phyloP scores from a whole-genome alignment of 257 asterid species.

The Handroanthus guayacan region DNA sequence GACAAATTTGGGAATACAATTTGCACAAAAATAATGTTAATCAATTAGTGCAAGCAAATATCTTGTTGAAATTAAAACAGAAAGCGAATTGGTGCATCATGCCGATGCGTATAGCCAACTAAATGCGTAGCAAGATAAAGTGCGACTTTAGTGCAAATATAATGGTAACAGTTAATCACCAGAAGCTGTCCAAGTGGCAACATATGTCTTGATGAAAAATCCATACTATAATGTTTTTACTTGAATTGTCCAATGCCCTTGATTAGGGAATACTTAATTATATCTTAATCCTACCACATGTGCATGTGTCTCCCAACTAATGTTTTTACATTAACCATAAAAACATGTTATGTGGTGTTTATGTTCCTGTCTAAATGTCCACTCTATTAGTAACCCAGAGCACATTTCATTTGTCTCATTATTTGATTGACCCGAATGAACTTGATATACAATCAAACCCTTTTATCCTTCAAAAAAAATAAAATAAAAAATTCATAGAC shows the following conservation, averaged over 20 bases:
- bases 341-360: slow-evolving; percentile 52
- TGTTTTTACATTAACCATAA: slow-evolving; percentile 25
- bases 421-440: slow-evolving; percentile 33
- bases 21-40: slow-evolving; percentile 9
- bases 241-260: neutral
- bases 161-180: slow-evolving; percentile 23
- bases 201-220: slow-evolving; percentile 25
- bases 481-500: slow-evolving; percentile 1
- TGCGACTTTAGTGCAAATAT: neutral
- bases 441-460: slow-evolving; percentile 11
- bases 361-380: slow-evolving; percentile 58
- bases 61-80: neutral
- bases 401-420: slow-evolving; percentile 61
- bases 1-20: neutral
- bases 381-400: slow-evolving; percentile 44
- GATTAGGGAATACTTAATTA: slow-evolving; percentile 24
- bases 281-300: slow-evolving; percentile 40
- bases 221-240: neutral
- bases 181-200: slow-evolving; percentile 36
- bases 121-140: slow-evolving; percentile 17
- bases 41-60: neutral
- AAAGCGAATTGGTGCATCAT: neutral
- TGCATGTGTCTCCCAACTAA: slow-evolving; percentile 51
- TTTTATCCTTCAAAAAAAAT: neutral
- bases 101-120: slow-evolving; percentile 1